Percentiles rank a stretch among this genome's conserved stretches.
Conservation (phyloP, 371 early-diverging fungal species). For the Mucor circinelloides region DNA sequence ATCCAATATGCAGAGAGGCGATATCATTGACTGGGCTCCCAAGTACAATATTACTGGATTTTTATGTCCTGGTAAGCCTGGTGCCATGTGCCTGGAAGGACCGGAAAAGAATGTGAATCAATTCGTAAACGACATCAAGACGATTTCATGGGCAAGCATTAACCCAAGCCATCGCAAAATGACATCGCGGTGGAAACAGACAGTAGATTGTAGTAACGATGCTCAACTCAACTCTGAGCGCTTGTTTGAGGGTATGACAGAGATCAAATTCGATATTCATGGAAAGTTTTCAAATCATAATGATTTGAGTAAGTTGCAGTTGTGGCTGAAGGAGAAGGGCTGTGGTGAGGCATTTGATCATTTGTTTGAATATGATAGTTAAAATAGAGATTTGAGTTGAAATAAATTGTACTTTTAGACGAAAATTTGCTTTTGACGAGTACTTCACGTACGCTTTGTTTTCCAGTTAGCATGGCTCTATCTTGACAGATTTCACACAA, state of each 20-base stretch:
- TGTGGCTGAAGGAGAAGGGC: slow-evolving; percentile 39
- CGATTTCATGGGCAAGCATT: slow-evolving; percentile 44
- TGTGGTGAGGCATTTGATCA: slow-evolving; percentile 44
- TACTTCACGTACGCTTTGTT: no score
- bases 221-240: slow-evolving; percentile 19
- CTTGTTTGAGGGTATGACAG: slow-evolving; percentile 37
- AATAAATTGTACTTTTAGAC: background rate
- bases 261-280: slow-evolving; percentile 43
- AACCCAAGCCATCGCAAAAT: slow-evolving; percentile 45
- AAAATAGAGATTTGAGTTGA: background rate
- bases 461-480: no score
- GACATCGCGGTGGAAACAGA: slow-evolving; percentile 42
- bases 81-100: slow-evolving; percentile 44
- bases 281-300: slow-evolving; percentile 45
- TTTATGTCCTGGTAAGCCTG: slow-evolving; percentile 48
- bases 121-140: slow-evolving; percentile 50
- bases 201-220: slow-evolving; percentile 13
- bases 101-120: slow-evolving; percentile 35
- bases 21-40: slow-evolving; percentile 50
- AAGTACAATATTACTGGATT: slow-evolving; percentile 44
- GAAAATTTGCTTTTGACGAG: no score
- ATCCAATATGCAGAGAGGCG: slow-evolving; percentile 37
- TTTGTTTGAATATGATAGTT: slow-evolving; percentile 34
- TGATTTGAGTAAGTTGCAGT: slow-evolving; percentile 32
- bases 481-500: no score